A percentile compares a stretch with the other conserved stretches of the same genome.
phyloP scores from a whole-genome alignment of 768 basidiomycete genomes.

The Termitomyces titanicus region DNA sequence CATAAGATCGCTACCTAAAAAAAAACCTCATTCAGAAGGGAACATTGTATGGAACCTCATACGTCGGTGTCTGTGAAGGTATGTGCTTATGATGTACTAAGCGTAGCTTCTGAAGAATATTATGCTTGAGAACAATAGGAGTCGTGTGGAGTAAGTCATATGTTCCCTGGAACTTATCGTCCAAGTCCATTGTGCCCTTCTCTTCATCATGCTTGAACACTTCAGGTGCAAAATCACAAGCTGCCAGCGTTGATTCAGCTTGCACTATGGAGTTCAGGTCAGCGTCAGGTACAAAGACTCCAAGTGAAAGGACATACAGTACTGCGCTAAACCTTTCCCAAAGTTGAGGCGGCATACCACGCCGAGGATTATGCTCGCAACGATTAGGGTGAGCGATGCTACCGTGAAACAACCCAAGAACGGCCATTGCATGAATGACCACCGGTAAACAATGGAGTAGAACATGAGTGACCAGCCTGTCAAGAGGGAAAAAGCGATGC shows the following conservation, averaged over 20 bases:
- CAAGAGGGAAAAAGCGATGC: constrained; percentile 33
- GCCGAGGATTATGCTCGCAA: constrained; percentile 41
- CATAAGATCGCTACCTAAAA: not conserved
- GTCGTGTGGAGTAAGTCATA: not conserved
- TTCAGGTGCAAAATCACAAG: constrained; percentile 34
- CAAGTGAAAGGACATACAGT: constrained; percentile 36
- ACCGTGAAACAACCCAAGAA: constrained; percentile 45
- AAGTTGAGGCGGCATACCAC: constrained; percentile 50
- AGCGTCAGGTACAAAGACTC: not conserved
- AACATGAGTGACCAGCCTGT: constrained; percentile 42
- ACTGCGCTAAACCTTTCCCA: constrained; percentile 50
- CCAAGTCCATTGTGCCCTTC: constrained; percentile 9
- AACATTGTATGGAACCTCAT: constrained; percentile 10
- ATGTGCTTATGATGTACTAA: not conserved
- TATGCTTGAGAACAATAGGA: not conserved
- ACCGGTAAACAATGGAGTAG: constrained; percentile 41
- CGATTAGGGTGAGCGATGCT: constrained; percentile 38
- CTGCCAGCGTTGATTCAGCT: constrained; percentile 35
- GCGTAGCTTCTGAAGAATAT: not conserved
- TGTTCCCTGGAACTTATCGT: constrained; percentile 3
- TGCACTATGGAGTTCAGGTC: constrained; percentile 26
- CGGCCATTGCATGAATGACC: constrained; percentile 45
- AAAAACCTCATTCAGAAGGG: constrained; percentile 7
- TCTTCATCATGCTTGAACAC: constrained; percentile 32
- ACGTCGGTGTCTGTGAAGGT: not conserved